Base-by-base conservation (phyloP, 495 filamentous ascomycete species). In the Oidiodendron maius region DNA sequence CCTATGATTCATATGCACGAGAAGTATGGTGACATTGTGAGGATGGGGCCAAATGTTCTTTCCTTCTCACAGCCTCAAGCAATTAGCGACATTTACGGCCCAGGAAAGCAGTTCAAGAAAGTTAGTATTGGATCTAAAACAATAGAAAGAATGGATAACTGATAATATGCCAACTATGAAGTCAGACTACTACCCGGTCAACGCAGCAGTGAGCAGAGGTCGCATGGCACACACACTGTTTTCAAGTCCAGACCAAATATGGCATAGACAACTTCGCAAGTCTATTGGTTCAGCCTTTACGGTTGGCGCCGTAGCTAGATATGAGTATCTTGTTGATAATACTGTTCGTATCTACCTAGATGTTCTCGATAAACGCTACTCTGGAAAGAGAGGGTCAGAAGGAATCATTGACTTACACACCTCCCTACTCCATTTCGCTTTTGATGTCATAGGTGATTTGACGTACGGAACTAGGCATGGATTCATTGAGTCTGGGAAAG, bases 51-150 rank as follows among this genome's bases (percentile, higher is more conserved):
- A 1, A 69, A 74, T 26, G 65, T 68, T 23, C 61, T 83, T 9
- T 80, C 72, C 43, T 67, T 82, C 48, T 71, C 76, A 1, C 74
- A 74, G 10, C 57, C 75, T 1, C 65, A 72, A 16, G 80, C 75
- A 0, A 63, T 89, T 36, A 86, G 83, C 59, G 70, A 71, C 6
- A 91, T 93, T 23, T 93, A 91, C 57, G 83, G 87, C 1, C 69
- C 89, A 48, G 88, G 88, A 57, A 89, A 89, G 63, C 84, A 84
- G n/a, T 87, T 87, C 59, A 69, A 67, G 47, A 91, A 91, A 74
- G 82, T 87, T 49, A 36, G n/a, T n/a, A 15, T 12, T 55, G 9
- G n/a, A 2, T 10, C 35, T 37, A 15, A 13, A 37, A 37, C n/a
- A n/a, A 15, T 5, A 4, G n/a, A 4, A 15, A 5, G 5, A 37